Evolutionary conservation across 1,284 basidiomycete species (phyloP).

Genomic region (Apiotrichum veenhuisii): DNA sequence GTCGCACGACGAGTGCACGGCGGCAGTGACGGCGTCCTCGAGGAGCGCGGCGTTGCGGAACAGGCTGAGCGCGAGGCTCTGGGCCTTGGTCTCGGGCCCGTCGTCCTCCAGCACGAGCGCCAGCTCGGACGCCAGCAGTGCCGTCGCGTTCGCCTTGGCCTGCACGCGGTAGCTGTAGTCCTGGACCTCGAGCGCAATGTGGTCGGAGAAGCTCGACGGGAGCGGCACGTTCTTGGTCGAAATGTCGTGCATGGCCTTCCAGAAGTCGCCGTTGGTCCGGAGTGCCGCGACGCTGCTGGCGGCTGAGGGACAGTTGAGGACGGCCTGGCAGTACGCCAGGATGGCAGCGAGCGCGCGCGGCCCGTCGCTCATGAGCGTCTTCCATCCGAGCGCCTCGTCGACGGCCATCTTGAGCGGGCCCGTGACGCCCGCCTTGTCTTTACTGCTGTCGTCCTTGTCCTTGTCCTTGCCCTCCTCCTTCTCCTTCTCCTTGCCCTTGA

Average conservation of each 20-base stretch:
- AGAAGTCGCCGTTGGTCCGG: conserved; percentile 30
- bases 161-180: conserved; percentile 61
- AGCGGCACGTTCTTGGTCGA: conserved; percentile 33
- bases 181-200: conserved; percentile 35
- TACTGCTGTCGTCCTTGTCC: no score
- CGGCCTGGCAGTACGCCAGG: conserved; percentile 71
- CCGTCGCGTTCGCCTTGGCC: conserved; percentile 42
- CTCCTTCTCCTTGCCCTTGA: conserved; percentile 12
- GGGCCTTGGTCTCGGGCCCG: conserved; percentile 31
- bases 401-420: conserved; percentile 54
- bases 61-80: conserved; percentile 32
- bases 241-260: conserved; percentile 37
- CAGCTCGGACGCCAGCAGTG: conserved; percentile 36
- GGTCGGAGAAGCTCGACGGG: conserved; percentile 37
- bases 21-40: conserved; percentile 31
- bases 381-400: conserved; percentile 61
- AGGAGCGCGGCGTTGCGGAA: conserved; percentile 42
- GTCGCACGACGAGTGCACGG: conserved; percentile 33
- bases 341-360: conserved; percentile 72
- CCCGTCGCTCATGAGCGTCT: conserved; percentile 65
- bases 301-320: conserved; percentile 44
- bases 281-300: conserved; percentile 23
- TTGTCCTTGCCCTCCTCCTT: conserved; percentile 11
- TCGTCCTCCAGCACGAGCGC: conserved; percentile 26
- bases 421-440: no score